phyloP scores from a whole-genome alignment of 1,284 basidiomycete species.

The Tranzscheliella williamsii region DNA sequence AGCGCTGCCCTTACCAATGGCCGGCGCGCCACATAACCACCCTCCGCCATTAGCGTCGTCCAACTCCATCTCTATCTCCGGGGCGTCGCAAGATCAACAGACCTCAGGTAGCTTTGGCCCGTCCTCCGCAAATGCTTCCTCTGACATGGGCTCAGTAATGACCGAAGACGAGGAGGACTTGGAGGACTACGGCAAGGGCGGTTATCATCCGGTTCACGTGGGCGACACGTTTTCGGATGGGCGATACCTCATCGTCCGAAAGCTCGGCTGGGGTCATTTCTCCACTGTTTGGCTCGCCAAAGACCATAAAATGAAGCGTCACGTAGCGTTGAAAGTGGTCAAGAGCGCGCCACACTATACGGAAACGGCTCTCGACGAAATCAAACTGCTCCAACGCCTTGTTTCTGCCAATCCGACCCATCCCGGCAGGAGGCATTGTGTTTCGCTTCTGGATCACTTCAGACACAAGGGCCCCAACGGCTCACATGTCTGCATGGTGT shows the following conservation, averaged over 20 bases:
- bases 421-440: slow-evolving; percentile 67
- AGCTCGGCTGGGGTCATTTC: slow-evolving; percentile 98
- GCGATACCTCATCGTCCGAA: slow-evolving; percentile 87
- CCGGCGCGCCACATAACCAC: slow-evolving; percentile 24
- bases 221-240: slow-evolving; percentile 88
- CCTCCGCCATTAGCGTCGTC: slow-evolving; percentile 12
- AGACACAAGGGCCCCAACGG: slow-evolving; percentile 95
- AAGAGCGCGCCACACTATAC: slow-evolving; percentile 97
- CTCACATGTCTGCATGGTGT: slow-evolving; percentile 98
- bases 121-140: slow-evolving; percentile 36
- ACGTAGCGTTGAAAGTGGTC: slow-evolving; percentile 98
- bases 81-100: slow-evolving; percentile 29
- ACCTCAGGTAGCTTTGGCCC: slow-evolving; percentile 27
- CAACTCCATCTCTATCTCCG: slow-evolving; percentile 36
- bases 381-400: slow-evolving; percentile 92
- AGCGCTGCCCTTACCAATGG: slow-evolving; percentile 32
- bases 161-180: slow-evolving; percentile 63
- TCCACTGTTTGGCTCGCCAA: slow-evolving; percentile 63
- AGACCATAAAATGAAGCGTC: slow-evolving; percentile 77
- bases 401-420: slow-evolving; percentile 76
- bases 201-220: slow-evolving; percentile 90
- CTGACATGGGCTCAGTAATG: slow-evolving; percentile 51
- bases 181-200: slow-evolving; percentile 66
- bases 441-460: slow-evolving; percentile 95
- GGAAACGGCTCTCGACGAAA: slow-evolving; percentile 96